A percentile compares a stretch with the other conserved stretches of the same genome.
phyloP scores from a whole-genome alignment of 202 grass and related monocot genomes.

The Saccharum hybrid region DNA sequence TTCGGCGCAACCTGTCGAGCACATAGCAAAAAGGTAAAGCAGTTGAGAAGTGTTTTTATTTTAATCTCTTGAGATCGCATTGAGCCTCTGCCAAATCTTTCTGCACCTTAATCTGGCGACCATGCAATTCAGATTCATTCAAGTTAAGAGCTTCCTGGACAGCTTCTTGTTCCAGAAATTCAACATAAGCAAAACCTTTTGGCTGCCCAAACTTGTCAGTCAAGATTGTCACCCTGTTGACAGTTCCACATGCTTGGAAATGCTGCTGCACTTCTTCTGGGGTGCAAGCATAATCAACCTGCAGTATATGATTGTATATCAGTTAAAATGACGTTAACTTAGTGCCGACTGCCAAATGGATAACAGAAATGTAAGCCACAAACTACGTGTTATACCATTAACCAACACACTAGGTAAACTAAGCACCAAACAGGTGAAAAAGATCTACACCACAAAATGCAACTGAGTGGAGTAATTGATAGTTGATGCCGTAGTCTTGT shows the following conservation, averaged over 20 bases:
- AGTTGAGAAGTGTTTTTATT: not conserved
- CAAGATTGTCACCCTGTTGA: constrained; percentile 93
- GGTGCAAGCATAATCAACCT: constrained; percentile 94
- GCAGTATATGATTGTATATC: constrained; percentile 26
- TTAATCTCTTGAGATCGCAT: not conserved
- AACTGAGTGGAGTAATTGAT: not conserved
- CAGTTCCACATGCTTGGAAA: constrained; percentile 92
- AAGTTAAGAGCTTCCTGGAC: constrained; percentile 82
- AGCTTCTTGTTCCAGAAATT: constrained; percentile 87
- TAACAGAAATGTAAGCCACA: not conserved
- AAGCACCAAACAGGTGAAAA: not conserved
- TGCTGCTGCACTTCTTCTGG: constrained; percentile 93
- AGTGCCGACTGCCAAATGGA: too few species aligned
- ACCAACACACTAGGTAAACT: not conserved
- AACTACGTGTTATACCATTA: not conserved
- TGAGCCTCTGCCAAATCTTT: not conserved
- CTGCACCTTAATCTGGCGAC: constrained; percentile 84
- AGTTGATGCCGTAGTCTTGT: not conserved
- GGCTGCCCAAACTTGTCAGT: constrained; percentile 93
- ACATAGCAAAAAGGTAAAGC: not conserved
- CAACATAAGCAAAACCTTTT: constrained; percentile 94
- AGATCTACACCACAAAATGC: not conserved
- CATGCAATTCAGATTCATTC: constrained; percentile 87
- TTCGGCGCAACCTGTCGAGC: constrained; percentile 74
- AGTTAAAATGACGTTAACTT: not conserved